Evolutionary conservation across 2,329 filamentous ascomycete genomes (phyloP).

Genomic region (Penicillium olsonii): DNA sequence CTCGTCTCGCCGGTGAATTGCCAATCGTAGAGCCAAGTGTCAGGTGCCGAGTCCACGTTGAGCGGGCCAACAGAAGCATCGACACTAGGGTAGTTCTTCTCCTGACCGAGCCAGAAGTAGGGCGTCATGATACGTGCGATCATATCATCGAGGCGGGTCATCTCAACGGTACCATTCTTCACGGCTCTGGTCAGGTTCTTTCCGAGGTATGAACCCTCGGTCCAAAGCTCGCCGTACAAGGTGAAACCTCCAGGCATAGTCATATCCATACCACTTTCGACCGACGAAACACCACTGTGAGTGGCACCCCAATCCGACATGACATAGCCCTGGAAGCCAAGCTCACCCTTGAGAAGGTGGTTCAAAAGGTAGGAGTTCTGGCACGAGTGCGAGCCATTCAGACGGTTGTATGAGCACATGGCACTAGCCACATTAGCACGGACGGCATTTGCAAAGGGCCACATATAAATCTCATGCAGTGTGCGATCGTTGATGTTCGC

Average conservation of each 20-base stretch:
- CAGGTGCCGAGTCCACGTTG: conserved; percentile 9
- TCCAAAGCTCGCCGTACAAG: conserved; percentile 6
- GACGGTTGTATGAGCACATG: conserved; percentile 29
- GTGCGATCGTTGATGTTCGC: conserved; percentile 6
- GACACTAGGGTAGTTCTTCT: conserved; percentile 38
- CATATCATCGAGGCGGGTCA: conserved; percentile 50
- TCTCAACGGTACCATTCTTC: conserved; percentile 44
- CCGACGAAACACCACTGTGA: conserved; percentile 45
- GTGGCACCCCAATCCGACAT: conserved; percentile 48
- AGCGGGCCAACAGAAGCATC: conserved; percentile 15
- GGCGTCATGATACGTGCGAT: conserved; percentile 48
- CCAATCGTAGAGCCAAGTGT: conserved; percentile 16
- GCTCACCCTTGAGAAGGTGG: conserved; percentile 50
- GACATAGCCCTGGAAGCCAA: conserved; percentile 52
- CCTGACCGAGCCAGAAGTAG: conserved; percentile 48
- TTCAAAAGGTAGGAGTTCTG: conserved; percentile 40
- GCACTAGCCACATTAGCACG: conserved; percentile 30
- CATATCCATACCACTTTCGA: conserved; percentile 50
- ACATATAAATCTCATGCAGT: conserved; percentile 9
- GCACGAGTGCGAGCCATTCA: conserved; percentile 50
- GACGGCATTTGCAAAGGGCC: conserved; percentile 8
- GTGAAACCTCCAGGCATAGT: conserved; percentile 20
- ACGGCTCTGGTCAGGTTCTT: conserved; percentile 14
- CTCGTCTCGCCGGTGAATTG: conserved; percentile 15
- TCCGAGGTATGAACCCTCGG: conserved; percentile 10